Evolutionary conservation across 2,329 filamentous ascomycete species (phyloP).

Genomic region (Cladosporium sp.): DNA sequence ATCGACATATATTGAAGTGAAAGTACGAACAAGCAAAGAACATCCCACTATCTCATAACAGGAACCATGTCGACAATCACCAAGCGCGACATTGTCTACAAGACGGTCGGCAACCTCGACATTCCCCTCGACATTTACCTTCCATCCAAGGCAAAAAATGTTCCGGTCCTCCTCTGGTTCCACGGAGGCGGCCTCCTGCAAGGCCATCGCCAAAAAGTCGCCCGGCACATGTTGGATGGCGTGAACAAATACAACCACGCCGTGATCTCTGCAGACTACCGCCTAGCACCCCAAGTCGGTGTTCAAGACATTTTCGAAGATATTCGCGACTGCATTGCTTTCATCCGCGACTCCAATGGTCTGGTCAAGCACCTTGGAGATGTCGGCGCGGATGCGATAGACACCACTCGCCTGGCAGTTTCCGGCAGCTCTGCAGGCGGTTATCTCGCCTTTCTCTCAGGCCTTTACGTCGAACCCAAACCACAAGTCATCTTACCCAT

Average conservation of each 20-base stretch:
- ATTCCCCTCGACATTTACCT: constrained; percentile 22
- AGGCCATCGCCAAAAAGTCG: constrained; percentile 21
- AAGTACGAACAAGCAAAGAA: too few species aligned
- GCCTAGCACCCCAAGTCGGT: constrained; percentile 29
- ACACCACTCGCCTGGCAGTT: constrained; percentile 24
- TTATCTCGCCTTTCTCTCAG: constrained; percentile 28
- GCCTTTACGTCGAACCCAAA: constrained; percentile 29
- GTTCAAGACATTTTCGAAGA: constrained; percentile 28
- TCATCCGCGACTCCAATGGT: constrained; percentile 21
- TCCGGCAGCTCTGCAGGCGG: constrained; percentile 28
- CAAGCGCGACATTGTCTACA: constrained; percentile 18
- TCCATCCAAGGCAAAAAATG: constrained; percentile 15
- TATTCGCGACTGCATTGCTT: constrained; percentile 26
- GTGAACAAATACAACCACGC: constrained; percentile 23
- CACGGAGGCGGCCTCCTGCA: constrained; percentile 29
- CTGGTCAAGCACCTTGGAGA: constrained; percentile 14
- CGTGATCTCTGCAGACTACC: constrained; percentile 30
- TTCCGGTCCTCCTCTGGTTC: constrained; percentile 23
- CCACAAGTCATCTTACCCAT: constrained; percentile 28
- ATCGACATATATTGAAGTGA: too few species aligned
- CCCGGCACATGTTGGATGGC: constrained; percentile 25
- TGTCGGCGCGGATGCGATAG: constrained; percentile 13
- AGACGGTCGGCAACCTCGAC: constrained; percentile 17
- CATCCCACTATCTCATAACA: too few species aligned
- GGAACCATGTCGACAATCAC: constrained; percentile 11